Conservation (phyloP, 1,284 basidiomycete genomes). For the Xerocomus amazonicus region DNA sequence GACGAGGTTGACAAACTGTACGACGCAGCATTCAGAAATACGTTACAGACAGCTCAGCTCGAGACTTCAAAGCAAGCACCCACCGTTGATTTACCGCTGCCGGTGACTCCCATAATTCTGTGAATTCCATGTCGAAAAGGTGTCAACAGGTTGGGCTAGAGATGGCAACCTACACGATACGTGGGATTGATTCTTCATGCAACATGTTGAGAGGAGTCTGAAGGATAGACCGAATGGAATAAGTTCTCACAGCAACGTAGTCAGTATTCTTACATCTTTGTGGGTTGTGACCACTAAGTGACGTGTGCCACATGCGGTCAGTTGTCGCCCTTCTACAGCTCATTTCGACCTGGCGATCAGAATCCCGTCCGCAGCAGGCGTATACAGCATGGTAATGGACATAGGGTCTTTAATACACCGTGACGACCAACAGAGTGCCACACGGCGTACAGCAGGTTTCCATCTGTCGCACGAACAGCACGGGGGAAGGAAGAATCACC, state of each 20-base stretch:
- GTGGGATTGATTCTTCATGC: background rate
- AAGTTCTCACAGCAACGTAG: background rate
- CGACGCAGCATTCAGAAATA: background rate
- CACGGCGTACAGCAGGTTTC: background rate
- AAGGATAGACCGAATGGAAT: background rate
- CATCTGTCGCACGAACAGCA: background rate
- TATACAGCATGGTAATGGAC: background rate
- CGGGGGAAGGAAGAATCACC: background rate
- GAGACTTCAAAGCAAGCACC: background rate
- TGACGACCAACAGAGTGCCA: background rate
- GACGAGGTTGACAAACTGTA: conserved; percentile 1
- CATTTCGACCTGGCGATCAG: background rate
- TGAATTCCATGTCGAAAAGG: background rate
- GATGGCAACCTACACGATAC: background rate
- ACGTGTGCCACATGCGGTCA: background rate
- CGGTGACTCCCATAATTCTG: conserved; percentile 2
- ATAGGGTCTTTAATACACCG: background rate
- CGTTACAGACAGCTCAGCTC: background rate
- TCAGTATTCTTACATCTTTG: background rate
- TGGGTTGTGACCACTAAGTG: no score
- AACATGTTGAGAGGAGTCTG: background rate
- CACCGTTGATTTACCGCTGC: background rate
- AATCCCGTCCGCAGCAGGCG: background rate
- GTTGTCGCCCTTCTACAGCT: background rate
- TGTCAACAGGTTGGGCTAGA: background rate